Conservation (phyloP, 495 filamentous ascomycete genomes). For the Pyrenula massariospora region DNA sequence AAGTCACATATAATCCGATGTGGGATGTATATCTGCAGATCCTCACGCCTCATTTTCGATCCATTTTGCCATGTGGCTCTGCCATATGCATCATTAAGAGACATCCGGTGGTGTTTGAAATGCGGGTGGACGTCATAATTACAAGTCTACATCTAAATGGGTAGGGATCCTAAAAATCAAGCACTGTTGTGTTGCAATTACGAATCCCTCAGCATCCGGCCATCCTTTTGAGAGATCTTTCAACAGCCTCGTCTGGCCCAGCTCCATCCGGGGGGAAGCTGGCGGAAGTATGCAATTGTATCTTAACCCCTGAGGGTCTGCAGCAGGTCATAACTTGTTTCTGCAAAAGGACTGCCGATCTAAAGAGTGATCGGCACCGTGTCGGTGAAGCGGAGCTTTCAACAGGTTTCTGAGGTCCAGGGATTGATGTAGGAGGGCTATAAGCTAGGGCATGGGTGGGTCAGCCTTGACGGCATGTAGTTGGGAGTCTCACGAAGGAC, state of each 20-base stretch:
- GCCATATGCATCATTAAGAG: no score
- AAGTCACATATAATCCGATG: neutral
- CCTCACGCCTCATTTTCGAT: neutral
- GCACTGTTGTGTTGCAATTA: no score
- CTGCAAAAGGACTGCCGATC: neutral
- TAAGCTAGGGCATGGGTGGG: no score
- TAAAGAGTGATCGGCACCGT: neutral
- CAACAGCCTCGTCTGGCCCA: constrained; percentile 49
- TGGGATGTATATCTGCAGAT: neutral
- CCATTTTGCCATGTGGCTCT: no score
- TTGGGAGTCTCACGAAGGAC: no score
- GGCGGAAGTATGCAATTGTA: neutral
- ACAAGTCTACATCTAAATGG: no score
- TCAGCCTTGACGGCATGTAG: no score
- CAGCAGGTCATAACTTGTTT: neutral
- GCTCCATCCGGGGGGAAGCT: constrained; percentile 69
- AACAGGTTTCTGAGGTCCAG: neutral
- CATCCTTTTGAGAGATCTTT: neutral
- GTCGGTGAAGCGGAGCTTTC: neutral
- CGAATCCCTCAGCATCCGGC: neutral
- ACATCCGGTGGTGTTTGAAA: no score
- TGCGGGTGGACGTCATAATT: no score
- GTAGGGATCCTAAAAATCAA: no score
- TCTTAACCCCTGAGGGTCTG: neutral
- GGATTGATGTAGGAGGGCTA: no score